Percentiles rank a stretch among this genome's conserved stretches.
Evolutionary conservation across 768 basidiomycete genomes (phyloP).

Genomic region (Lenzites betulinus): DNA sequence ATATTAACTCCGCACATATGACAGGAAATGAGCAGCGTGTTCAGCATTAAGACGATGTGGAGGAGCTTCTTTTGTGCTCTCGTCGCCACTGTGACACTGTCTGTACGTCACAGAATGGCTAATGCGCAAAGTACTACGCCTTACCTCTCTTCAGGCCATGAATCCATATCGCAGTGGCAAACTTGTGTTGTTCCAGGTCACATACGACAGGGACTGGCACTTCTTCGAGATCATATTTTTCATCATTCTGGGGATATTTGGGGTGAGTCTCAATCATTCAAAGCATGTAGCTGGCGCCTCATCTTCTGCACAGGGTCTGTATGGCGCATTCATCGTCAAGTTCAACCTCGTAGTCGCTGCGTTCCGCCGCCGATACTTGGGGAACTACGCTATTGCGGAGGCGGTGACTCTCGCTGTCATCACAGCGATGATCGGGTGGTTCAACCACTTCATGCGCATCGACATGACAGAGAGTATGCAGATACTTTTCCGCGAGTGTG

Average conservation of each 20-base stretch:
- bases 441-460: constrained; percentile 91
- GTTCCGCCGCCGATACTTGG: constrained; percentile 89
- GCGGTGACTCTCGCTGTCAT: constrained; percentile 84
- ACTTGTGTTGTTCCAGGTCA: constrained; percentile 96
- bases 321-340: constrained; percentile 96
- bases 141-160: constrained; percentile 46
- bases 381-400: constrained; percentile 82
- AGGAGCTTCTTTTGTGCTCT: constrained; percentile 96
- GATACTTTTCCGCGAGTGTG: constrained; percentile 94
- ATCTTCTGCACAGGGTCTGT: constrained; percentile 69
- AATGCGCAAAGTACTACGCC: background rate
- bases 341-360: constrained; percentile 95
- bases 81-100: constrained; percentile 93
- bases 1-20: background rate
- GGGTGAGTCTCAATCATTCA: constrained; percentile 51
- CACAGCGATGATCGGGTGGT: constrained; percentile 91
- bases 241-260: constrained; percentile 92
- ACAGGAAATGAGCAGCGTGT: constrained; percentile 98
- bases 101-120: constrained; percentile 54
- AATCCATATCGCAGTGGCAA: constrained; percentile 98
- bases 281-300: background rate
- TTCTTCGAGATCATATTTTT: constrained; percentile 99
- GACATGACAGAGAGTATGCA: constrained; percentile 98
- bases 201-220: constrained; percentile 97
- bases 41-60: constrained; percentile 99